A percentile compares a stretch with the other conserved stretches of the same genome.
These are phyloP conservation scores for Kondoa subrosea DNA, from an alignment of 768 basidiomycete species.

Conservation along the genomic window DNA sequence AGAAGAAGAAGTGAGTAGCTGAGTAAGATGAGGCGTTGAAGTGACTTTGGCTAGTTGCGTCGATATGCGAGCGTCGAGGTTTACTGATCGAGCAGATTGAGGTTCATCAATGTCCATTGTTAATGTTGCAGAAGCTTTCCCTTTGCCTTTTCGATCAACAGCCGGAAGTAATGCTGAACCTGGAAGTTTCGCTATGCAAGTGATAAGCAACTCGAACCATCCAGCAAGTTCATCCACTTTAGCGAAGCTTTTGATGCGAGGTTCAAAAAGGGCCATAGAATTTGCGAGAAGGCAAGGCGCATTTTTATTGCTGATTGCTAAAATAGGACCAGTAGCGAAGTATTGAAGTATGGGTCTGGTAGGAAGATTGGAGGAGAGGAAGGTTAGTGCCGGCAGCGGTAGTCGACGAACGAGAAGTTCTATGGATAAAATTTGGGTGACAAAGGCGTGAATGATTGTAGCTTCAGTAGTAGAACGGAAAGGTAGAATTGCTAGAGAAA, in stretches of 20 bases:
- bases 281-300: neutral
- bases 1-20: slow-evolving; percentile 5
- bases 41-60: slow-evolving; percentile 1
- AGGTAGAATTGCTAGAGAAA: slow-evolving; percentile 12
- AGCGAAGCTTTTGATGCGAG: neutral
- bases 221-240: slow-evolving; percentile 7
- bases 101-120: slow-evolving; percentile 14
- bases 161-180: neutral
- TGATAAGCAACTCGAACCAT: neutral
- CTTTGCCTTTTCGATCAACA: slow-evolving; percentile 9
- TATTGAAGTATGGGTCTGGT: neutral
- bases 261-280: neutral
- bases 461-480: neutral
- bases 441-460: neutral
- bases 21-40: slow-evolving; percentile 14
- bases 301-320: neutral
- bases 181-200: slow-evolving; percentile 5
- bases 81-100: neutral
- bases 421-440: slow-evolving; percentile 8
- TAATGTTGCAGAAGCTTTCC: no score
- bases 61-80: slow-evolving; percentile 10
- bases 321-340: neutral
- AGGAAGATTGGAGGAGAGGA: slow-evolving; percentile 1
- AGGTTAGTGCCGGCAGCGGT: neutral
- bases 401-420: neutral